Evolutionary conservation across 2,329 filamentous ascomycete genomes (phyloP), one percentile per base, ranked within the genome.

Genomic region (Amesomyces nigricolor): DNA sequence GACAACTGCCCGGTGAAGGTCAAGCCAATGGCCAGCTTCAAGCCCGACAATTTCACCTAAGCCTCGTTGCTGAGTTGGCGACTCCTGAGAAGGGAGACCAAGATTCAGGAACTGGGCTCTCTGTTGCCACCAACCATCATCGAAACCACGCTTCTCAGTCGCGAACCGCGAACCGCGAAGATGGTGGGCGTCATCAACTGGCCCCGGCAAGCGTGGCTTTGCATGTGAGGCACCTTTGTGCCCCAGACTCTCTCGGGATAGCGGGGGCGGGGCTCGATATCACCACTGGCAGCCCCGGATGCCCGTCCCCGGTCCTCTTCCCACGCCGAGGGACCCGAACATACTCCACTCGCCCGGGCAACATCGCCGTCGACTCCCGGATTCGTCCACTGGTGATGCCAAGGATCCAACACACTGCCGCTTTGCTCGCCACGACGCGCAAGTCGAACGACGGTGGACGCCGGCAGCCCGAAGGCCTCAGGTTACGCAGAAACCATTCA

Each of bases 311-410:
- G 11, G 9, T 11, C 32, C 8, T 26, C 6, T 37, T 29, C 14
- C 52, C 44, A 46, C 37, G n/a, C 53, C 47, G 53, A 42, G 10
- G 16, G 32, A 42, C 10, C 53, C 53, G 53, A 51, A 14, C 17
- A 51, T 47, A 37, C 47, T 51, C 47, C 53, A 51, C 47, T 37
- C 17, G 35, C n/a, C 26, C 53, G 42, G 35, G n/a, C 47, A 42
- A n/a, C 19, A 26, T 38, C 47, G 47, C n/a, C 35, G n/a, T 17
- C 32, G 32, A 35, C 7, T 22, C 30, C 45, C 47, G 51, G 30
- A 30, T 47, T 4, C 37, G 19, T 44, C 46, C 30, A 50, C 10
- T 22, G 40, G 16, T 19, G 46, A 54, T 17, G 48, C 53, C 48
- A 51, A 47, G 53, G 7, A 38, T 43, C 32, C 16, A 17, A 46